phyloP scores from a whole-genome alignment of 2,329 filamentous ascomycete genomes.

The Penicillium sp. region DNA sequence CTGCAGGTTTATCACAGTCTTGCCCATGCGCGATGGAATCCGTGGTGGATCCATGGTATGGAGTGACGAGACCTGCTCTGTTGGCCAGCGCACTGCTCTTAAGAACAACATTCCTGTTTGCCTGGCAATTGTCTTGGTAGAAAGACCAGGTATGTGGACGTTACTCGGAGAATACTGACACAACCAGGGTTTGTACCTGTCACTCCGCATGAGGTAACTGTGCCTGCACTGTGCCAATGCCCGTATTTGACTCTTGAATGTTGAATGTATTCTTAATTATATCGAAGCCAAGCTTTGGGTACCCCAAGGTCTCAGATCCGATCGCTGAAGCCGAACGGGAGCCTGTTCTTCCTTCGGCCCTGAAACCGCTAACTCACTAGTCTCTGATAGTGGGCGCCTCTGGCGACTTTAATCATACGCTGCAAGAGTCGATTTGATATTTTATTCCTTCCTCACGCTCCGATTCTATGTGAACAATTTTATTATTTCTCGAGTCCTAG shows the following conservation, averaged over 20 bases:
- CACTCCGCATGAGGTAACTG: not conserved
- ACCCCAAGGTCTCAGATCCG: slow-evolving; percentile 1
- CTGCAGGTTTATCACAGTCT: not conserved
- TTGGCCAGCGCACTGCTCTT: not conserved
- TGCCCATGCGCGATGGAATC: not conserved
- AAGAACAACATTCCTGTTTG: slow-evolving; percentile 11
- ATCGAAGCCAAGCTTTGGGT: slow-evolving; percentile 6
- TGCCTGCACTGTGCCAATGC: not conserved
- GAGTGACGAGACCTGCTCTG: not conserved
- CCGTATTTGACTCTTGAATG: not conserved
- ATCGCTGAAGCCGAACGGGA: slow-evolving; percentile 5
- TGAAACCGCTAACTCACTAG: slow-evolving; percentile 10
- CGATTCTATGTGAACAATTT: not conserved
- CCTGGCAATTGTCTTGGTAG: slow-evolving; percentile 13
- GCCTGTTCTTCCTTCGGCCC: not conserved
- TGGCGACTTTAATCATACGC: not conserved
- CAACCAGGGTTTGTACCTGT: not conserved
- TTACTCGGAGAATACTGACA: not conserved
- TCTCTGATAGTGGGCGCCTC: not conserved
- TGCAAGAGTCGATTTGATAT: not conserved
- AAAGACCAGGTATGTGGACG: not conserved
- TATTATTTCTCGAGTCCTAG: not conserved
- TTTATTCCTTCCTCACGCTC: not conserved
- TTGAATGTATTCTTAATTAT: slow-evolving; percentile 5
- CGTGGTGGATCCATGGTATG: not conserved